phyloP scores from a whole-genome alignment of 2,329 filamentous ascomycete genomes.

The Penicillium sp. region DNA sequence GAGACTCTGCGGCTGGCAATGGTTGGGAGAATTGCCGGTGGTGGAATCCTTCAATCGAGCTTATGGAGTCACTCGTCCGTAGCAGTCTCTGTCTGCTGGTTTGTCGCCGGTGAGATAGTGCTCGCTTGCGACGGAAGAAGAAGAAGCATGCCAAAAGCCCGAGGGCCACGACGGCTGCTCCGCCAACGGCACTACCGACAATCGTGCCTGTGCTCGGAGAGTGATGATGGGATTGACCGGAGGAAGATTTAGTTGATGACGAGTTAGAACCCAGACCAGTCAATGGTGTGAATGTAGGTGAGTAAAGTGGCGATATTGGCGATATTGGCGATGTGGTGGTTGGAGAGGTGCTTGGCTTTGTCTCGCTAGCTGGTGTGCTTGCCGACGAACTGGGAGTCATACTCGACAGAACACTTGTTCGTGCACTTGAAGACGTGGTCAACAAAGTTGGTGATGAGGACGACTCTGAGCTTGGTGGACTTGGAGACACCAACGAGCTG shows the following conservation, averaged over 20 bases:
- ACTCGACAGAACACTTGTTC: background rate
- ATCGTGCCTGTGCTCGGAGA: slow-evolving; percentile 20
- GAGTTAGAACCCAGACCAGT: slow-evolving; percentile 1
- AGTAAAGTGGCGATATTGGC: background rate
- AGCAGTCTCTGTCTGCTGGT: slow-evolving; percentile 20
- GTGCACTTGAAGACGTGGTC: background rate
- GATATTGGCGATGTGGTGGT: background rate
- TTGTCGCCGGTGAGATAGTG: slow-evolving; percentile 1
- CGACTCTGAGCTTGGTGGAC: background rate
- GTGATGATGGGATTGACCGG: background rate
- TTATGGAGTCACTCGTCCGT: slow-evolving; percentile 14
- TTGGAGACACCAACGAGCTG: background rate
- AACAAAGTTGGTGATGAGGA: background rate
- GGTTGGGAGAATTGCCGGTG: slow-evolving; percentile 7
- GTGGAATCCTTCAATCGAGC: slow-evolving; percentile 14
- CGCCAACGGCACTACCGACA: slow-evolving; percentile 31
- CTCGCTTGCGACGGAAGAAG: slow-evolving; percentile 23
- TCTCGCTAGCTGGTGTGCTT: background rate
- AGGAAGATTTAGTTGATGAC: background rate
- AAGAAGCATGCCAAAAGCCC: slow-evolving; percentile 24
- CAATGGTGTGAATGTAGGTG: background rate
- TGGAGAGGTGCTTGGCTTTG: background rate
- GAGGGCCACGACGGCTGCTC: slow-evolving; percentile 23
- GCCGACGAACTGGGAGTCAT: background rate
- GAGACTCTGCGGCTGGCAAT: slow-evolving; percentile 4